phyloP scores from a whole-genome alignment of 2,329 filamentous ascomycete species.

The Colletotrichum gloeosporioides region DNA sequence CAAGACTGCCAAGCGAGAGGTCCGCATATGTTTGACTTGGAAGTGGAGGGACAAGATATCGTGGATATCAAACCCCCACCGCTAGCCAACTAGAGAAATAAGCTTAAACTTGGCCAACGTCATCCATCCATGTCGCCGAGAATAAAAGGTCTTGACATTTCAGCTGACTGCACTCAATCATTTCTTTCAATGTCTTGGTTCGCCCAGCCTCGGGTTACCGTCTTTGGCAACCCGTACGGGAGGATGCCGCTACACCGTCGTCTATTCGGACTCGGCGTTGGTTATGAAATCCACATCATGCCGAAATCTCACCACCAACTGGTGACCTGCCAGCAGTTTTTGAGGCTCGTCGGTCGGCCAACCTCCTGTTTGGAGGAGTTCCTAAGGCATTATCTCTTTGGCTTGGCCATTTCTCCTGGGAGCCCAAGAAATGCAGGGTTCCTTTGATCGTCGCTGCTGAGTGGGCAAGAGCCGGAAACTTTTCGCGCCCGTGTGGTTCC shows the following conservation, averaged over 20 bases:
- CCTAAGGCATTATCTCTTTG: not conserved
- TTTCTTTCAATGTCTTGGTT: not conserved
- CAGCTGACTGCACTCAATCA: not conserved
- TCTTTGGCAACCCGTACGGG: conserved; percentile 14
- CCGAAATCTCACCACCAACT: not conserved
- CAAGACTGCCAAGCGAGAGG: conserved; percentile 2
- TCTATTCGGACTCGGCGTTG: conserved; percentile 4
- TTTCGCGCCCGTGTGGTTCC: not conserved
- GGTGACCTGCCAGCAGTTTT: not conserved
- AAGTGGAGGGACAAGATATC: conserved; percentile 12
- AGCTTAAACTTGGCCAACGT: conserved; percentile 24
- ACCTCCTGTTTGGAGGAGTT: not conserved
- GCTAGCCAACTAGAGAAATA: conserved; percentile 16
- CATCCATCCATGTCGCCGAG: conserved; percentile 19
- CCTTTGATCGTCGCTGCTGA: not conserved
- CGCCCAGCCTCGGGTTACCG: conserved; percentile 15
- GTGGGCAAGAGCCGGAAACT: not conserved
- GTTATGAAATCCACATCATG: not conserved
- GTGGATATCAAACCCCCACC: not conserved
- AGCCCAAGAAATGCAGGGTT: not conserved
- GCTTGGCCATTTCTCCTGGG: not conserved
- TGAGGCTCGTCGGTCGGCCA: not conserved
- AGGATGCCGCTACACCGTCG: not conserved
- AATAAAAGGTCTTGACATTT: not conserved
- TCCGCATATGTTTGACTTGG: conserved; percentile 6